phyloP scores from a whole-genome alignment of 257 asterid species.

The Plantago ovata region DNA sequence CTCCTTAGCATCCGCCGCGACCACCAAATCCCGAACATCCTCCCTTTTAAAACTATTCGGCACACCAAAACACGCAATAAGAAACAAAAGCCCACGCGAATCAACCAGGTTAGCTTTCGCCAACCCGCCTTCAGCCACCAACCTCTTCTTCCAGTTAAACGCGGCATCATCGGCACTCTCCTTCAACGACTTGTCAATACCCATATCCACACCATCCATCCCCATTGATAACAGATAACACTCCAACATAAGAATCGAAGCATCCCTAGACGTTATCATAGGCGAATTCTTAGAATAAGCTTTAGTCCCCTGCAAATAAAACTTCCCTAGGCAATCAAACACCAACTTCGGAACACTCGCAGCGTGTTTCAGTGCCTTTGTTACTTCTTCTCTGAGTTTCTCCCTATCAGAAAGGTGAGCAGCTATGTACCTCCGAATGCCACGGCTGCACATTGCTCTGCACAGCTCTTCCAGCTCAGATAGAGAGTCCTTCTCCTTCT shows the following conservation, averaged over 20 bases:
- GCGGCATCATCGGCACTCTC: conserved; percentile 61
- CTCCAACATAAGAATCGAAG: conserved; percentile 65
- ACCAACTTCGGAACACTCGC: conserved; percentile 56
- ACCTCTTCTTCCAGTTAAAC: conserved; percentile 66
- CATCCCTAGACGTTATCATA: conserved; percentile 61
- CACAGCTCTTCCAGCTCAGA: conserved; percentile 61
- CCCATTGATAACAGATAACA: conserved; percentile 62
- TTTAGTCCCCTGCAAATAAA: conserved; percentile 69
- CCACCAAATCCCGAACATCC: conserved; percentile 60
- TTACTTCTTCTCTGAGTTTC: conserved; percentile 59
- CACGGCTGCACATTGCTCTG: conserved; percentile 44
- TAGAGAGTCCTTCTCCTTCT: background rate
- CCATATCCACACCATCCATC: conserved; percentile 28
- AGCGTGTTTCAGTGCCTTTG: conserved; percentile 58
- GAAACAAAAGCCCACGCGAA: conserved; percentile 75
- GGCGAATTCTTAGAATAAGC: conserved; percentile 47
- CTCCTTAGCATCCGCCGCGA: conserved; percentile 55
- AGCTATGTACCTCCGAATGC: conserved; percentile 44
- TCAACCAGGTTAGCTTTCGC: conserved; percentile 50
- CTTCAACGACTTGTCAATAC: conserved; percentile 38
- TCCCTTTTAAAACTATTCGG: conserved; percentile 43
- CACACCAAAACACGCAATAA: conserved; percentile 69
- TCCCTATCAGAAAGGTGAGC: conserved; percentile 29
- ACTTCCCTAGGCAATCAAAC: conserved; percentile 60
- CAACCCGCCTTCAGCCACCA: conserved; percentile 71